phyloP scores from a whole-genome alignment of 306 rosid species.

The Cyclanthera cordifolia region DNA sequence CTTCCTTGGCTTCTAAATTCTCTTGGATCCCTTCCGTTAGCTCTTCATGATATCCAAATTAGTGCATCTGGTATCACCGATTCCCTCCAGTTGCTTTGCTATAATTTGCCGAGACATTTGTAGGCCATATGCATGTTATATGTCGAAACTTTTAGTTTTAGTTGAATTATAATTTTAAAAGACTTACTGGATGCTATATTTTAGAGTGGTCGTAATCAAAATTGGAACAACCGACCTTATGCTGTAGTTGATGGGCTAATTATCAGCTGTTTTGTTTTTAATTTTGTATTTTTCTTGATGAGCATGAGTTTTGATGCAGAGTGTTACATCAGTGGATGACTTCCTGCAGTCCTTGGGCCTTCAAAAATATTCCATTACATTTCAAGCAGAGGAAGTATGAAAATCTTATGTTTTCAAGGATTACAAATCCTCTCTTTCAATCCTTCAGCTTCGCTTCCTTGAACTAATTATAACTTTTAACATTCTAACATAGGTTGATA shows the following conservation, averaged over 20 bases:
- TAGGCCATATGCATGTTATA: neutral
- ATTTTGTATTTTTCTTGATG: neutral
- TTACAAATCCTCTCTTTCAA: conserved; percentile 3
- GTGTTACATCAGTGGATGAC: conserved; percentile 52
- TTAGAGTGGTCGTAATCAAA: neutral
- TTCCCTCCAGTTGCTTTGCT: neutral
- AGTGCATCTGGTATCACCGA: neutral
- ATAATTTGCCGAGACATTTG: neutral
- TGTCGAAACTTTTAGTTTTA: no score
- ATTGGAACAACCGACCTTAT: neutral
- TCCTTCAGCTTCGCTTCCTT: conserved; percentile 6
- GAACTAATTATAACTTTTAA: neutral
- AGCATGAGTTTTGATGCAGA: conserved; percentile 42
- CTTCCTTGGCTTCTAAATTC: neutral
- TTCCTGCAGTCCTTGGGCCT: conserved; percentile 86
- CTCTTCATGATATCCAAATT: neutral
- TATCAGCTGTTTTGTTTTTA: no score
- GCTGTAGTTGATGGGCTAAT: neutral
- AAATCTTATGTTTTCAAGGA: neutral
- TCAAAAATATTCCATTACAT: conserved; percentile 75
- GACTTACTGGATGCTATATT: no score
- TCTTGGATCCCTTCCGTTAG: neutral
- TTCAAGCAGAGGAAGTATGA: conserved; percentile 98
- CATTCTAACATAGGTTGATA: conserved; percentile 63
- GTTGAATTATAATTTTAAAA: neutral